These are phyloP conservation scores for Leccinum broughii DNA, from an alignment of 768 basidiomycete genomes.

Conservation along the genomic window DNA sequence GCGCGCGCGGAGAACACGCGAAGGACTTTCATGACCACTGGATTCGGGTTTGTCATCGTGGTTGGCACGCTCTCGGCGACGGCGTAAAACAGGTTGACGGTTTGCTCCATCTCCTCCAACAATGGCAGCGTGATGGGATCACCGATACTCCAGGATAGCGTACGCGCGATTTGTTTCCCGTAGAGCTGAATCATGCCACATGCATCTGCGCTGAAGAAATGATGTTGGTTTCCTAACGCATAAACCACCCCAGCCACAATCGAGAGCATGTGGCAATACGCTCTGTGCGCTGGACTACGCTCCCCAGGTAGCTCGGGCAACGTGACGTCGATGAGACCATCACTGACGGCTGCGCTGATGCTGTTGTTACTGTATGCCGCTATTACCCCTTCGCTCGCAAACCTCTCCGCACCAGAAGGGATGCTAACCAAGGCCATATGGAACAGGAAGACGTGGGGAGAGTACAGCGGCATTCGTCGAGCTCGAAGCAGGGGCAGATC, in stretches of 20 bases:
- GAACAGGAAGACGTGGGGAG: constrained; percentile 79
- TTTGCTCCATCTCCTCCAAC: constrained; percentile 82
- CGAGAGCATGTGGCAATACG: constrained; percentile 84
- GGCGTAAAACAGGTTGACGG: constrained; percentile 74
- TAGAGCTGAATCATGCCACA: constrained; percentile 85
- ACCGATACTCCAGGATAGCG: constrained; percentile 81
- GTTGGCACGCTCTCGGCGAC: constrained; percentile 52
- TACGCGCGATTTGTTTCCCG: constrained; percentile 73
- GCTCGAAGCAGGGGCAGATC: constrained; percentile 62
- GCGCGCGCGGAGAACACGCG: constrained; percentile 67
- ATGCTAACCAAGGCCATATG: constrained; percentile 83
- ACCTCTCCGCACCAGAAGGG: constrained; percentile 75
- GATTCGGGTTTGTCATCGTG: constrained; percentile 24
- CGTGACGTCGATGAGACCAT: constrained; percentile 66
- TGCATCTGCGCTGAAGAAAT: constrained; percentile 82
- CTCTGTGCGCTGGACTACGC: constrained; percentile 74
- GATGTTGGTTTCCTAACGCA: constrained; percentile 62
- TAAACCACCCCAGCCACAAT: constrained; percentile 73
- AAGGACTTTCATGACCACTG: constrained; percentile 63
- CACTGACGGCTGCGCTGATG: constrained; percentile 73
- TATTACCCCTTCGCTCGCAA: constrained; percentile 82
- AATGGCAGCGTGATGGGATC: constrained; percentile 74
- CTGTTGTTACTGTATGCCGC: constrained; percentile 82
- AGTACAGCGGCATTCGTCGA: constrained; percentile 67
- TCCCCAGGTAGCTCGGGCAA: constrained; percentile 72